These are phyloP conservation scores for Pseudogymnoascus sp. DNA, from an alignment of 2,329 filamentous ascomycete species.

Conservation along the genomic window DNA sequence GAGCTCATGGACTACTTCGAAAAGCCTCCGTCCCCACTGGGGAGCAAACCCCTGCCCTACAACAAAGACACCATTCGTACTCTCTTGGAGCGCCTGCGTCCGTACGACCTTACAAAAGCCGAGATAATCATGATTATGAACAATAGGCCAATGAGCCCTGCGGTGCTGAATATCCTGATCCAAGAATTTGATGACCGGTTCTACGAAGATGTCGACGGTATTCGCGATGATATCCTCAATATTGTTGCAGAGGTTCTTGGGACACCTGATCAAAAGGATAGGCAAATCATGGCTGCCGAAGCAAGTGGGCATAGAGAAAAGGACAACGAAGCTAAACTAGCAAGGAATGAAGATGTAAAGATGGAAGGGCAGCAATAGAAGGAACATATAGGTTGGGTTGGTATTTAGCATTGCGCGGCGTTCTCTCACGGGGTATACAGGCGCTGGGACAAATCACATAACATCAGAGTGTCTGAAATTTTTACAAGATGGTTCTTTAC, in stretches of 20 bases:
- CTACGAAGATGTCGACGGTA: constrained; percentile 40
- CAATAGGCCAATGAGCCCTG: constrained; percentile 49
- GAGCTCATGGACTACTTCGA: constrained; percentile 61
- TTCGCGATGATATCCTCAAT: constrained; percentile 48
- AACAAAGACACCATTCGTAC: constrained; percentile 42
- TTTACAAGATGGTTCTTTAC: constrained; percentile 28
- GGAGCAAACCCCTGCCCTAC: constrained; percentile 35
- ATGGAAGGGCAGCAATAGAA: constrained; percentile 6
- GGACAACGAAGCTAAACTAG: constrained; percentile 13
- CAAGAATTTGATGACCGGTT: constrained; percentile 59
- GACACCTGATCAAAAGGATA: constrained; percentile 23
- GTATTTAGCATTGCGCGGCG: constrained; percentile 6
- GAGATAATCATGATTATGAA: constrained; percentile 64
- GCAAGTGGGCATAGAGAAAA: constrained; percentile 15
- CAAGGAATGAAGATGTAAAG: constrained; percentile 16
- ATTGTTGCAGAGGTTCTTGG: constrained; percentile 53
- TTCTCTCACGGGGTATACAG: not conserved
- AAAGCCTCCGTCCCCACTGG: constrained; percentile 47
- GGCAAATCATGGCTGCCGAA: constrained; percentile 24
- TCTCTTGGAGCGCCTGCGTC: constrained; percentile 48
- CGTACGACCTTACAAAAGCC: constrained; percentile 57
- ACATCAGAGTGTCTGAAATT: not conserved
- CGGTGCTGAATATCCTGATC: constrained; percentile 54
- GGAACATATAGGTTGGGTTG: not conserved
- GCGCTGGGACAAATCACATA: not conserved